Evolutionary conservation across 148 eudicot genomes (phyloP).

Genomic region (Salicornia ramosissima): DNA sequence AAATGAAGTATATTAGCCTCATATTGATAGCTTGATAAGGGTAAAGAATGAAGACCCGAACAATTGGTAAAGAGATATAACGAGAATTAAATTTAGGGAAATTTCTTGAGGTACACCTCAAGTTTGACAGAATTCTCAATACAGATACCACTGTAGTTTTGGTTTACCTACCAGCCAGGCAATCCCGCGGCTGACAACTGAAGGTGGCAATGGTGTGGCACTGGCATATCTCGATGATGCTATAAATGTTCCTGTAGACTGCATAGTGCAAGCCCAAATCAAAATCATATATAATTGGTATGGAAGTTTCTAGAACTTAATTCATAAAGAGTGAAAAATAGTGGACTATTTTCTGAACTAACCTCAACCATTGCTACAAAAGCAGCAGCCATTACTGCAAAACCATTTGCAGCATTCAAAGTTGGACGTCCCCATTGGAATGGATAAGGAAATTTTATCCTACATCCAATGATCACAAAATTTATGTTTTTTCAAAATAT

Average conservation of each 20-base stretch:
- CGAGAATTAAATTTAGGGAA: too few relatives aligned
- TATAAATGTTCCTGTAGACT: slow-evolving; percentile 88
- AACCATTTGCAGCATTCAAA: slow-evolving; percentile 52
- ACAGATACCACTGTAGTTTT: too few relatives aligned
- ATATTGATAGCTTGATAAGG: neutral
- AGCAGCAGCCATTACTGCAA: slow-evolving; percentile 77
- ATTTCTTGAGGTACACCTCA: too few relatives aligned
- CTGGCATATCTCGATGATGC: slow-evolving; percentile 69
- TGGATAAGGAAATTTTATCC: slow-evolving; percentile 88
- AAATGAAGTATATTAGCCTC: neutral
- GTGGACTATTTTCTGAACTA: neutral
- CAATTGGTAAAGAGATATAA: neutral
- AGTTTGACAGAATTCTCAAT: too few relatives aligned
- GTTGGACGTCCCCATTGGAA: slow-evolving; percentile 92
- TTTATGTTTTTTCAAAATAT: too few relatives aligned
- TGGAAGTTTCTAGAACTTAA: neutral
- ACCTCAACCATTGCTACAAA: slow-evolving; percentile 88
- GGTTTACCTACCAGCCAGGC: slow-evolving; percentile 79
- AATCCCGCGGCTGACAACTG: slow-evolving; percentile 67
- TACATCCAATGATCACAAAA: slow-evolving; percentile 25
- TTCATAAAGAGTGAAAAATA: neutral
- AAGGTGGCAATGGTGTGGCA: slow-evolving; percentile 77
- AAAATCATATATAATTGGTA: neutral
- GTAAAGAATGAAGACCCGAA: neutral
- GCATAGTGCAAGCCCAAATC: slow-evolving; percentile 13